phyloP scores from a whole-genome alignment of 73 alveolate genomes.

The Paramecium octaurelia region DNA sequence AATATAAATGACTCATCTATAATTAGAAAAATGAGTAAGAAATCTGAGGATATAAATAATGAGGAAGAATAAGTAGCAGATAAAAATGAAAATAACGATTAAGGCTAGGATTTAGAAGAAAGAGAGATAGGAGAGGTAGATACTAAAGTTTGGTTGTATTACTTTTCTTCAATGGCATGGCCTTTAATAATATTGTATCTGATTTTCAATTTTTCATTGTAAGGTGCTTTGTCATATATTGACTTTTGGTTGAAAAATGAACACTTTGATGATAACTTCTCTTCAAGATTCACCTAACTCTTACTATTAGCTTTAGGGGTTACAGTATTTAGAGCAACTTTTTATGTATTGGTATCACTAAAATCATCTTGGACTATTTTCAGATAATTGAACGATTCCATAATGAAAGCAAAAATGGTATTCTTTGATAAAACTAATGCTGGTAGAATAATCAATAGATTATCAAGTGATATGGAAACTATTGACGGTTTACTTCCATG shows the following conservation, averaged over 20 bases:
- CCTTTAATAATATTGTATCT: neutral
- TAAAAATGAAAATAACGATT: neutral
- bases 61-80: neutral
- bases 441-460: constrained; percentile 84
- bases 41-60: neutral
- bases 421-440: constrained; percentile 89
- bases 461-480: constrained; percentile 71
- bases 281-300: neutral
- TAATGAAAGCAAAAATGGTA: constrained; percentile 46
- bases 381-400: neutral
- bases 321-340: neutral
- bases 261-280: neutral
- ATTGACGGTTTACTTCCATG: constrained; percentile 51
- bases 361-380: neutral
- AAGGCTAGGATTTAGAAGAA: neutral
- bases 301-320: neutral
- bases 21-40: neutral
- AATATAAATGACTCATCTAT: neutral
- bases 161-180: neutral
- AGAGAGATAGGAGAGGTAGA: neutral
- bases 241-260: constrained; percentile 27
- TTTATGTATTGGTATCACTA: neutral
- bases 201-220: neutral
- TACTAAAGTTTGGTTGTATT: neutral
- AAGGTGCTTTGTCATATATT: neutral